Base-by-base conservation (phyloP, 2,329 filamentous ascomycete species). In the Endoconidiophora polonica region DNA sequence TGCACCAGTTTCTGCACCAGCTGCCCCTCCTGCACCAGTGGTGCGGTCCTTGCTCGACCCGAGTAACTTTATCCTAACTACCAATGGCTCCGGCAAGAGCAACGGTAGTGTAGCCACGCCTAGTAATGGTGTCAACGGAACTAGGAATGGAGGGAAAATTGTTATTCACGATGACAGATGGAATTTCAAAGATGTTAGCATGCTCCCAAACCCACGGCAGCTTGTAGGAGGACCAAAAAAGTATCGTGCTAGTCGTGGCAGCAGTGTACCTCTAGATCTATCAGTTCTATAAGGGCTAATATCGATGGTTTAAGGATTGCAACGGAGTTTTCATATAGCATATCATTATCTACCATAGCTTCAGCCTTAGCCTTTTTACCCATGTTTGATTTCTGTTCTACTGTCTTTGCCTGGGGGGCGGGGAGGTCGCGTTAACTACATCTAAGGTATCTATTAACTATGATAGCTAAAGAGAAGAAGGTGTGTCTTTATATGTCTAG, bases 261-360 rank as follows among this genome's bases (percentile, higher is more conserved):
- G 87, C 66, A 95, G 85, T 68, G 88, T 96, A 57, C 91, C 91
- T 26, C 68, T 96, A 58, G 86, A 96, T 68, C 65, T 98, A 60
- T 77, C 70, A 56, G 69, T 73, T 12, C 71, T 82, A 20, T 64
- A 53, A 45, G 22, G 5, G 29, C 12, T 33, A 12, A 33, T 33
- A 12, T 33, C 12, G 29, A 10, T 33, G 12, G 29, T 33, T 33
- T 12, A 43, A 24, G 14, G 18, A 43, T 20, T 43, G 18, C 20
- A 24, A 43, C 24, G 7, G 20, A 23, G 18, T 23, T 23, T 5
- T 43, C 41, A 43, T 43, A 10, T 33, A 33, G 9, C 29, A 33
- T 29, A 29, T 33, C 29, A 33, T 33, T 33, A 33, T 33, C 12
- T 12, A 12, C 29, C 29, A 33, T 33, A 33, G 29, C 29, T 33